Base-by-base conservation (phyloP, 148 eudicot species). In the Rheum nobile region DNA sequence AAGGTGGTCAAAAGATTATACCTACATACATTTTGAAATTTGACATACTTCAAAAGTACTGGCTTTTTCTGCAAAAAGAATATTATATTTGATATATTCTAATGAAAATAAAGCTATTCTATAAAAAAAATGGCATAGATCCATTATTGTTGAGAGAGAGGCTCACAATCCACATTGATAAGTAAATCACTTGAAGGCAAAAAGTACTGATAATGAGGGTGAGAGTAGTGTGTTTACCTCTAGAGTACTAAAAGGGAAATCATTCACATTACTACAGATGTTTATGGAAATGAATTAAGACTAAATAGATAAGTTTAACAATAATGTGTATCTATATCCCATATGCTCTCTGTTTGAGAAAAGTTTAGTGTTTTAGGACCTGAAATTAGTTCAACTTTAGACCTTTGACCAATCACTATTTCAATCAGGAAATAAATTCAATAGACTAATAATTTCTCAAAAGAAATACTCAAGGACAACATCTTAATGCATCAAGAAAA, bases 21-120 rank as follows among this genome's bases (percentile, higher is more conserved):
- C 98, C 98, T 91, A 68, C 98, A 92, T 75, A 95, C 98, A 84
- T 95, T 95, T 80, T 95, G 98, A 79, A 95, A 95, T 87, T 91
- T 95, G 71, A 95, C 98, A 76, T 91, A 95, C 78, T 95, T 95
- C 83, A 95, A 72, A 65, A 83, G 79, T 34, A 91, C 88, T 12
- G 96, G 97, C 79, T 88, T 88, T 67, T 93, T 97, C 98, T 95
- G 77, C 74, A 86, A 34, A 68, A 73, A 26, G 28, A 21, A 65
- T 32, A 65, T 31, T 34, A 32, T 29, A 14, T 29, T 31, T 65
- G 7, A 65, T 5, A 3, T 65, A 8, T 65, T 65, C 8, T 65
- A 31, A 32, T 29, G 11, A 32, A 26, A 65, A 32, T 3, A 32
- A 31, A 16, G 21, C 41, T 31, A 65, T 32, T 65, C 12, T 31